Conservation (phyloP, 1,139 yeast species). For the Hyphopichia pseudoburtonii region DNA sequence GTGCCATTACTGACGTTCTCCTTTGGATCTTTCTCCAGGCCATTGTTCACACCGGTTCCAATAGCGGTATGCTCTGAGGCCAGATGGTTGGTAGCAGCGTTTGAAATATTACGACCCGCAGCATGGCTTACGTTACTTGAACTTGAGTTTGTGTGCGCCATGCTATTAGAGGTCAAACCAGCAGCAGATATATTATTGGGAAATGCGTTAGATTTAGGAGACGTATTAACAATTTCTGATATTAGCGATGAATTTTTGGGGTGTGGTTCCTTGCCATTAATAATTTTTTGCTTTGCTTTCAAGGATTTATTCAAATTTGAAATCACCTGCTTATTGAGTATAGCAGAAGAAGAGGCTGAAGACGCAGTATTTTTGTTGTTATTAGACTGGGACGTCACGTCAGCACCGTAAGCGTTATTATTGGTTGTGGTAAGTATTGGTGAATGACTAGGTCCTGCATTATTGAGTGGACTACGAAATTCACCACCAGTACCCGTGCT, state of each 20-base stretch:
- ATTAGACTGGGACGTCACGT: not conserved
- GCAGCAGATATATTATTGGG: slow-evolving; percentile 17
- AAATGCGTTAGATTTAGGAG: slow-evolving; percentile 30
- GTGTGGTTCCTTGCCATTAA: slow-evolving; percentile 37
- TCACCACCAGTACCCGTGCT: not conserved
- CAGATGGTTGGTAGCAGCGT: not conserved
- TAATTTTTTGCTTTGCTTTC: slow-evolving; percentile 43
- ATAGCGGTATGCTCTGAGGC: not conserved
- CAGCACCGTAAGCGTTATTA: slow-evolving; percentile 1
- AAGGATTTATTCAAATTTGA: slow-evolving; percentile 40
- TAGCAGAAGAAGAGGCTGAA: slow-evolving; percentile 7
- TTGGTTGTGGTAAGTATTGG: slow-evolving; percentile 1
- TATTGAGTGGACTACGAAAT: not conserved
- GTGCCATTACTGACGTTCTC: not conserved
- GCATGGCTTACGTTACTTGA: too few relatives aligned
- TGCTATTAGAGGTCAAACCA: not conserved
- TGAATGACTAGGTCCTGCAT: not conserved
- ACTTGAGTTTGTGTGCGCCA: too few relatives aligned
- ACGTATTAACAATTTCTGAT: slow-evolving; percentile 35
- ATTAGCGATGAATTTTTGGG: slow-evolving; percentile 35
- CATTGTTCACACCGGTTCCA: not conserved
- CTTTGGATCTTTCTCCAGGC: not conserved
- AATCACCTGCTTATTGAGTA: slow-evolving; percentile 31
- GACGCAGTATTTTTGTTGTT: not conserved
- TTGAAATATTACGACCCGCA: not conserved